These are phyloP conservation scores for Claviceps capensis DNA, from an alignment of 2,329 filamentous ascomycete species.

Conservation along the genomic window DNA sequence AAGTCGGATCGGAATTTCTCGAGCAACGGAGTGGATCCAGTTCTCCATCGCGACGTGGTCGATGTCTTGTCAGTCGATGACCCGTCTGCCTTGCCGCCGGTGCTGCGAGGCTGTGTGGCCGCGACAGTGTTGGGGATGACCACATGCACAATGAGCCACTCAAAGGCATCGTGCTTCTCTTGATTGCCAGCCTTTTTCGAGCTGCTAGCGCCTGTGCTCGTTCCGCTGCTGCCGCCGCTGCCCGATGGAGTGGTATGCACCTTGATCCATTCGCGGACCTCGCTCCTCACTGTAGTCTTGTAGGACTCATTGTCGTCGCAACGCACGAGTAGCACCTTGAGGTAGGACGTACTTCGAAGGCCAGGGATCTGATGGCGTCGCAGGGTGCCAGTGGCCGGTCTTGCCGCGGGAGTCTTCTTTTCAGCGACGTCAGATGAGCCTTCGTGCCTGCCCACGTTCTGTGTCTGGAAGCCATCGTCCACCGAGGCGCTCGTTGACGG, in stretches of 20 bases:
- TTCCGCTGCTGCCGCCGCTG: conserved; percentile 14
- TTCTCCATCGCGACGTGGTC: conserved; percentile 59
- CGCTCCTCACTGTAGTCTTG: conserved; percentile 63
- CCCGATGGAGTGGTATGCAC: conserved; percentile 48
- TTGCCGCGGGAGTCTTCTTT: conserved; percentile 17
- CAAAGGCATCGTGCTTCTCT: conserved; percentile 91
- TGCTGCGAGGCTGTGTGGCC: conserved; percentile 58
- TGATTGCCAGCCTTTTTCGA: conserved; percentile 48
- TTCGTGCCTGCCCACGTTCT: conserved; percentile 31
- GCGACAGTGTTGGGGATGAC: conserved; percentile 76
- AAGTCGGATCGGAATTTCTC: conserved; percentile 89
- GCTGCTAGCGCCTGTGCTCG: conserved; percentile 16
- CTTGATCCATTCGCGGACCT: conserved; percentile 86
- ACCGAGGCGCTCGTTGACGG: conserved; percentile 21
- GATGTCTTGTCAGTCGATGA: conserved; percentile 52
- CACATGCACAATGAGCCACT: conserved; percentile 90
- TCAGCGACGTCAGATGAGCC: conserved; percentile 26
- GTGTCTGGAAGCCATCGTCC: conserved; percentile 50
- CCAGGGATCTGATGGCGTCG: conserved; percentile 92
- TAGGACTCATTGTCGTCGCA: conserved; percentile 96
- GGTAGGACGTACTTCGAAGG: conserved; percentile 79
- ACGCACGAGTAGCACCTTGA: conserved; percentile 77
- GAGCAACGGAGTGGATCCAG: conserved; percentile 66
- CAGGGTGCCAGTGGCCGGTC: conserved; percentile 19
- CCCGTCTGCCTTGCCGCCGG: conserved; percentile 39